Percentiles rank a stretch among this genome's conserved stretches.
Evolutionary conservation across 1,284 basidiomycete genomes (phyloP).

Genomic region (Rhodotorula glutinis): DNA sequence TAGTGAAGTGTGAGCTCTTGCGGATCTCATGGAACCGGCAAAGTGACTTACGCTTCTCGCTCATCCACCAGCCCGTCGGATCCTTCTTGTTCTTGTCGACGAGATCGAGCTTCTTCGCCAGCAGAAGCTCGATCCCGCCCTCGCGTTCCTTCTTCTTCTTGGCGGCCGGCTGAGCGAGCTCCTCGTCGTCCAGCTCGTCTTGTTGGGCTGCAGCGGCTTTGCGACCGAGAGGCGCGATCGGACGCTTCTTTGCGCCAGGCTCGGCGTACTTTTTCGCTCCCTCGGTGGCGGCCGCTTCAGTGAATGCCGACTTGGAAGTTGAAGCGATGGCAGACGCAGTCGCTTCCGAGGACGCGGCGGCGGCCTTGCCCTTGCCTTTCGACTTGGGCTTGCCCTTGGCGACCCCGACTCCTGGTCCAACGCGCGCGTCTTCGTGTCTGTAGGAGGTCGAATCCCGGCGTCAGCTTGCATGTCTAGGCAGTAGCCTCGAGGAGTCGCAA

Average conservation of each 20-base stretch:
- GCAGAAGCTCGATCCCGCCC: slow-evolving; percentile 49
- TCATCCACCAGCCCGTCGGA: slow-evolving; percentile 65
- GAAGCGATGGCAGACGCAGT: neutral
- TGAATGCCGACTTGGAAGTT: neutral
- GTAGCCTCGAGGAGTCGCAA: neutral
- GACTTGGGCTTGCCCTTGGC: neutral
- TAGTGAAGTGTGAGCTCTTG: neutral
- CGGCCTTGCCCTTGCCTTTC: neutral
- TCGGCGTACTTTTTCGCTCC: neutral
- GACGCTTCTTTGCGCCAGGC: slow-evolving; percentile 6
- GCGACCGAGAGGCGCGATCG: neutral
- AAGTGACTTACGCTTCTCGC: slow-evolving; percentile 62
- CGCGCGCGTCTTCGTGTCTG: slow-evolving; percentile 32
- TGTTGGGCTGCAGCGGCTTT: slow-evolving; percentile 14
- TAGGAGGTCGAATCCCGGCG: no score
- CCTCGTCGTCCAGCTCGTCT: slow-evolving; percentile 40
- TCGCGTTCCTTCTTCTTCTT: slow-evolving; percentile 20
- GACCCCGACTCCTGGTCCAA: neutral
- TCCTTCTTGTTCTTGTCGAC: slow-evolving; percentile 55
- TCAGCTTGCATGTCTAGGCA: no score
- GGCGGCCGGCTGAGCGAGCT: slow-evolving; percentile 34
- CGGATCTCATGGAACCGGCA: neutral
- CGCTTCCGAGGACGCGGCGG: neutral
- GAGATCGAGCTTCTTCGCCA: slow-evolving; percentile 65
- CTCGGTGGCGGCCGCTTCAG: neutral